Percentiles rank a stretch among this genome's conserved stretches.
These are phyloP conservation scores for Porogramme epimiltina DNA, from an alignment of 1,284 basidiomycete species.

Conservation along the genomic window DNA sequence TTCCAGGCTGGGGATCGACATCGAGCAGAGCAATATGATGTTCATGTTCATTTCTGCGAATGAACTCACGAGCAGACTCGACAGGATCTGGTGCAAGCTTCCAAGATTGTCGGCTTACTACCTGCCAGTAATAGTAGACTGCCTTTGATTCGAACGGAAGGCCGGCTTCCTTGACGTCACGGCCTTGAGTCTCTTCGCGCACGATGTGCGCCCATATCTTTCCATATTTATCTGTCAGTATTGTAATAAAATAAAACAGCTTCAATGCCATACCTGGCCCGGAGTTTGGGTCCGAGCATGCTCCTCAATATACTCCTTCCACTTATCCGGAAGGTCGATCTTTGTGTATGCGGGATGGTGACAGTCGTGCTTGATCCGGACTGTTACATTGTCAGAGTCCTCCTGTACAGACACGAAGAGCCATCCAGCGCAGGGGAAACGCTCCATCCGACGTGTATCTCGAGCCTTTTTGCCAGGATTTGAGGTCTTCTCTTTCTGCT, in stretches of 20 bases:
- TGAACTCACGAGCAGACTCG: too few relatives aligned
- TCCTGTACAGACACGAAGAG: not conserved
- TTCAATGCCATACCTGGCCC: not conserved
- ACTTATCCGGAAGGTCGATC: not conserved
- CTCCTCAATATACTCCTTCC: not conserved
- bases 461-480: not conserved
- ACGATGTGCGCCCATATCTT: slow-evolving; percentile 7
- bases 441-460: not conserved
- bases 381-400: not conserved
- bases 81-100: too few relatives aligned
- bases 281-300: not conserved
- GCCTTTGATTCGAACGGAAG: not conserved
- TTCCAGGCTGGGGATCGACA: not conserved
- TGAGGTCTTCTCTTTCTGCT: not conserved
- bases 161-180: not conserved
- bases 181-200: not conserved
- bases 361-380: not conserved
- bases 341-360: not conserved
- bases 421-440: slow-evolving; percentile 3
- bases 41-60: too few relatives aligned
- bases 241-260: rapidly evolving
- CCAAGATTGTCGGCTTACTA: too few relatives aligned
- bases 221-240: not conserved
- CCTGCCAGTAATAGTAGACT: too few relatives aligned
- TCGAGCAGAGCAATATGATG: not conserved